A percentile compares a stretch with the other conserved stretches of the same genome.
Evolutionary conservation across 2,329 filamentous ascomycete genomes (phyloP).

Genomic region (Metarhizium brunneum): DNA sequence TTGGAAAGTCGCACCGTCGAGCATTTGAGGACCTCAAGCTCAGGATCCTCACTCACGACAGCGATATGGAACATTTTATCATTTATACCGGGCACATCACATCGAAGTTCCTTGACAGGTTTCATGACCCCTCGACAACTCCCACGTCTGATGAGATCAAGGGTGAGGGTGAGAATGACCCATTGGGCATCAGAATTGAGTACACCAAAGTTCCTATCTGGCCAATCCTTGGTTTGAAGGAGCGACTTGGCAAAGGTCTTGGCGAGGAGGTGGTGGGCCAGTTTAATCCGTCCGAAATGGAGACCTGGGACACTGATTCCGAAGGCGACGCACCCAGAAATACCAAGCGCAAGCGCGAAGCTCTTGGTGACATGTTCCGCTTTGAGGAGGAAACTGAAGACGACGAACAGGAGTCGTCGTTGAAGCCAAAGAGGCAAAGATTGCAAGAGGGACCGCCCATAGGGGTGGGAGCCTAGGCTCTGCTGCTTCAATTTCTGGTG

Average conservation of each 20-base stretch:
- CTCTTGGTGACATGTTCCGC: constrained; percentile 24
- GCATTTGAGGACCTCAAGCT: constrained; percentile 39
- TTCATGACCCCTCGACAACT: constrained; percentile 36
- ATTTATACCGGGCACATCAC: constrained; percentile 44
- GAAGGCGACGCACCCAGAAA: constrained; percentile 18
- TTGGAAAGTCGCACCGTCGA: constrained; percentile 15
- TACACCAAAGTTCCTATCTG: constrained; percentile 41
- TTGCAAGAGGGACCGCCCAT: constrained; percentile 19
- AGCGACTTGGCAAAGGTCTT: constrained; percentile 44
- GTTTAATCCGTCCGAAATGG: constrained; percentile 30
- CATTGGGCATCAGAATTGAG: constrained; percentile 33
- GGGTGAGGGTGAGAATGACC: constrained; percentile 5
- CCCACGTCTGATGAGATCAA: constrained; percentile 14
- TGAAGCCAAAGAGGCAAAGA: constrained; percentile 21
- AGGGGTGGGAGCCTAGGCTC: constrained; percentile 19
- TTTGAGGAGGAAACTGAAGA: constrained; percentile 28
- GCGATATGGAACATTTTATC: constrained; percentile 37
- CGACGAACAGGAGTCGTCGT: constrained; percentile 21
- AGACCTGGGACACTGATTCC: constrained; percentile 31
- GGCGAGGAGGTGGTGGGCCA: constrained; percentile 39
- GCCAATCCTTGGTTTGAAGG: constrained; percentile 45
- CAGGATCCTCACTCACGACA: constrained; percentile 41
- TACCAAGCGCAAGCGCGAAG: constrained; percentile 25
- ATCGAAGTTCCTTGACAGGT: constrained; percentile 37
- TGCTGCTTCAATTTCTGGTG: too few species aligned